These are phyloP conservation scores for Globisporangium recalcitrans DNA, from an alignment of 352 stramenopile genomes.

Conservation along the genomic window DNA sequence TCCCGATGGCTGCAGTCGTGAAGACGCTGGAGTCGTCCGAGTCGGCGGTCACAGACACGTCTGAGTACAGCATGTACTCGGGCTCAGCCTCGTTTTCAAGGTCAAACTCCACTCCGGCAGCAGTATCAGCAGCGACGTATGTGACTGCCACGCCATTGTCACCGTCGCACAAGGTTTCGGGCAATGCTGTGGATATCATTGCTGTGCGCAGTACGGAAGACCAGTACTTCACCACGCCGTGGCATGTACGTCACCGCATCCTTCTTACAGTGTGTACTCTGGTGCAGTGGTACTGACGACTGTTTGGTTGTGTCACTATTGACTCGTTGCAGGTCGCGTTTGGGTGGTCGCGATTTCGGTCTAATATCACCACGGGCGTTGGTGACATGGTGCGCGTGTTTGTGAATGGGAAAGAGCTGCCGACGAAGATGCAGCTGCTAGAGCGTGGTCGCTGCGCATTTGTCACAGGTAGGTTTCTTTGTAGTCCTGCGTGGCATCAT, in stretches of 20 bases:
- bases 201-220: constrained; percentile 56
- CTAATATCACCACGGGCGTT: constrained; percentile 50
- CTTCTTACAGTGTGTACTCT: too few species aligned
- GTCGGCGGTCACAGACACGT: constrained; percentile 12
- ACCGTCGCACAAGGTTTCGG: constrained; percentile 60
- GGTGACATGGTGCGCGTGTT: constrained; percentile 70
- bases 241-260: constrained; percentile 40
- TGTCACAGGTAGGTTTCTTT: constrained; percentile 34
- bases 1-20: constrained; percentile 16
- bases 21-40: background rate
- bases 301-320: background rate
- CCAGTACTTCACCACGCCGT: constrained; percentile 62
- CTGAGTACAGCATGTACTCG: constrained; percentile 13
- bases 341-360: constrained; percentile 64
- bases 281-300: too few species aligned
- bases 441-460: constrained; percentile 67
- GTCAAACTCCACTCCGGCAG: constrained; percentile 17
- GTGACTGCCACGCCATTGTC: constrained; percentile 12
- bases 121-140: background rate
- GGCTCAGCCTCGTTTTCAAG: constrained; percentile 9
- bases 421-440: constrained; percentile 68
- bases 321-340: constrained; percentile 41
- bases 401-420: constrained; percentile 71
- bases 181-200: constrained; percentile 79
- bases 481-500: background rate